phyloP scores from a whole-genome alignment of 176 grass and related monocot genomes.

The Musa itinerans region DNA sequence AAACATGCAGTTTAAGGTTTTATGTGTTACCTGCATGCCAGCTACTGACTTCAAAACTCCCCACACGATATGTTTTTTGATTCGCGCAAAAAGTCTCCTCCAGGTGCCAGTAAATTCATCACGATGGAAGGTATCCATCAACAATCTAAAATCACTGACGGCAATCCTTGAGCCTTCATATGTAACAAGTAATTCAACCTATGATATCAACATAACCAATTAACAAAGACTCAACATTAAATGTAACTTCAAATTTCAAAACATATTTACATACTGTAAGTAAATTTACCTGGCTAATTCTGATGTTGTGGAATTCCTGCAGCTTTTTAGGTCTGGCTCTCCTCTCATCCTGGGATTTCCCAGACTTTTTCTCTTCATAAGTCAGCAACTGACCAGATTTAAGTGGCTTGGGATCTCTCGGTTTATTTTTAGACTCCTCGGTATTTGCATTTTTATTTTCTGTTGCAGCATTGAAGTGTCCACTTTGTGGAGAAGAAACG shows the following conservation, averaged over 20 bases:
- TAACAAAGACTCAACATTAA: constrained; percentile 22
- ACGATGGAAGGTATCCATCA: constrained; percentile 96
- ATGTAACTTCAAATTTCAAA: constrained; percentile 7
- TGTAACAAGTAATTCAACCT: constrained; percentile 96
- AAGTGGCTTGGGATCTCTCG: constrained; percentile 47
- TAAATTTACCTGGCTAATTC: constrained; percentile 82
- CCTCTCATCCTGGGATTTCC: constrained; percentile 62
- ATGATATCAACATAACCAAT: constrained; percentile 14
- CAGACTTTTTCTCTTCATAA: constrained; percentile 71
- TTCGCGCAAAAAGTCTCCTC: constrained; percentile 76
- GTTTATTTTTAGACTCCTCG: constrained; percentile 26
- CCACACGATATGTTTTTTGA: constrained; percentile 96
- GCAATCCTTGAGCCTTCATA: constrained; percentile 83
- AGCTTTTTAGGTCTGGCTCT: constrained; percentile 66
- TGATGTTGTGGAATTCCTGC: constrained; percentile 85
- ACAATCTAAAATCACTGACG: constrained; percentile 77
- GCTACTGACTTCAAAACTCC: constrained; percentile 93
- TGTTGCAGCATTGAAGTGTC: constrained; percentile 4
- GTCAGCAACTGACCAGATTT: constrained; percentile 30
- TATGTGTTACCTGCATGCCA: constrained; percentile 74
- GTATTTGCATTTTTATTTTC: constrained; percentile 39
- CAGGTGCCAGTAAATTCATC: constrained; percentile 95
- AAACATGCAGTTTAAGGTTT: constrained; percentile 12
- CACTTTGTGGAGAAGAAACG: constrained; percentile 26
- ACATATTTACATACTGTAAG: constrained; percentile 12